phyloP scores from a whole-genome alignment of 2,329 filamentous ascomycete species.

The Paracoccidioides brasiliensis region DNA sequence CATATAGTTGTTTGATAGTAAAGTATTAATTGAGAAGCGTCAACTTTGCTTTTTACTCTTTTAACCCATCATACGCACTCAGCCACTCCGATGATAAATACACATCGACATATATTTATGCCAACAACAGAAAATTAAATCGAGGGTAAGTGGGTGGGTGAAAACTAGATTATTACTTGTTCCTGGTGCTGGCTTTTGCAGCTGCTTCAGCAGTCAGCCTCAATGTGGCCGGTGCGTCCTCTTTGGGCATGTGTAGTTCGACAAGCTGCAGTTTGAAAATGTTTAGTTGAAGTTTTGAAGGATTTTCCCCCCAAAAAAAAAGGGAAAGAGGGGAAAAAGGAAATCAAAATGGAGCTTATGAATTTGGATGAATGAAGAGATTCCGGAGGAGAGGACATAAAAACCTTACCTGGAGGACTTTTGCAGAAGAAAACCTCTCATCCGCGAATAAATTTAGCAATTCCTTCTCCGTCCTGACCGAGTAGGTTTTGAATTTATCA shows the following conservation, averaged over 20 bases:
- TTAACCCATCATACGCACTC: too few relatives aligned
- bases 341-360: too few relatives aligned
- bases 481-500: constrained; percentile 45
- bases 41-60: too few relatives aligned
- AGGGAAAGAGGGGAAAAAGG: neutral
- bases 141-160: neutral
- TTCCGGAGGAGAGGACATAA: neutral
- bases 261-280: constrained; percentile 45
- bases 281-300: too few relatives aligned
- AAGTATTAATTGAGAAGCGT: too few relatives aligned
- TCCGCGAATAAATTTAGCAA: constrained; percentile 51
- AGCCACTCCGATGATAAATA: too few relatives aligned
- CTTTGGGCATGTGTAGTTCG: constrained; percentile 62
- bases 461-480: constrained; percentile 53
- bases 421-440: constrained; percentile 45
- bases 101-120: too few relatives aligned
- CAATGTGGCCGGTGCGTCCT: constrained; percentile 59
- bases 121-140: neutral
- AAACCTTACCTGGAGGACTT: constrained; percentile 24
- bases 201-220: constrained; percentile 55
- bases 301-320: neutral
- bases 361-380: neutral
- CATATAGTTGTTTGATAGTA: neutral
- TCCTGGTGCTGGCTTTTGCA: constrained; percentile 47
- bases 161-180: neutral